Evolutionary conservation across 257 asterid species (phyloP), one percentile per base, ranked within the genome.

Genomic region (Gentiana straminea): DNA sequence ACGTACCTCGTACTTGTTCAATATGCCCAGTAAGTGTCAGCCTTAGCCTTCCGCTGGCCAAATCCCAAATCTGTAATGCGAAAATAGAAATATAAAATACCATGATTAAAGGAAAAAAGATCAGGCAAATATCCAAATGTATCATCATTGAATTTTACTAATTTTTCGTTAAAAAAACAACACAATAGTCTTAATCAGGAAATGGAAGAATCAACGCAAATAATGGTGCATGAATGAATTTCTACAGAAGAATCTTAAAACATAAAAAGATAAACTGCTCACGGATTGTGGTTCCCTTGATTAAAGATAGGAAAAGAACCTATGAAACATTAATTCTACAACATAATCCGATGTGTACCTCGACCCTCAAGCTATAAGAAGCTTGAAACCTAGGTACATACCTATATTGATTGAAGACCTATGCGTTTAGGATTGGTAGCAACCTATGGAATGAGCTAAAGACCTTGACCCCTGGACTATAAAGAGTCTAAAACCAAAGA

Each of bases 11-110:
- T 60, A 89, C 60, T 80, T 89, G 97, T 77, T 80, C 94, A 35
- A 82, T 89, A 70, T 89, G 97, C 46, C 97, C 95, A 51, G 95
- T 89, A 48, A 89, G 80, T 35, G 97, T 89, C 57, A 89, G 88
- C 78, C 76, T 89, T 67, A 89, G 75, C 64, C 77, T 70, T 49
- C 97, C 95, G 68, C 79, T 78, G 33, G 93, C 97, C 62, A 89
- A 73, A 78, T 89, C 97, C 95, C 95, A 86, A 70, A 89, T 84
- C 95, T 89, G 52, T 13, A 57, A 57, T 11, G 43, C 7, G 24
- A 3, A 41, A 41, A 4, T 5, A 4, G 2, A 41, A 41, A 41
- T 59, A 67, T 7, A 13, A 55, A 64, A 59, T 3, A 62, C 34
- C 35, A 49, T 33, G 8, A 69, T 36, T 46, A 49, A 39, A 50